Base-by-base conservation (phyloP, 2,329 filamentous ascomycete genomes). In the Nannizziopsis arthrosporioides region DNA sequence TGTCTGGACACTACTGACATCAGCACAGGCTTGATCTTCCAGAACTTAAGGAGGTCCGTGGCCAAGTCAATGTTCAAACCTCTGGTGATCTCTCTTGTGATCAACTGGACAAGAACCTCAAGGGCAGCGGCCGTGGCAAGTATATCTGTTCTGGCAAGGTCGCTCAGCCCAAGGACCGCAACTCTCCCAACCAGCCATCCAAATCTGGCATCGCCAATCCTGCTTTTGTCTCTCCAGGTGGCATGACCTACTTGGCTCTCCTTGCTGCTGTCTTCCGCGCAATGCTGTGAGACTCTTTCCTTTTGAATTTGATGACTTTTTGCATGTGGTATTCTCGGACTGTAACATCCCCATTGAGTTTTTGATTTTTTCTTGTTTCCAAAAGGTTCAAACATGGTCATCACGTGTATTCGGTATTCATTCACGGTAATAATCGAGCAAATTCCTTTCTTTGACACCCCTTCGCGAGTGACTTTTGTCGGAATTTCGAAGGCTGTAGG, bases 51-150 rank as follows among this genome's bases (percentile, higher is more conserved):
- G 74, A 81, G 54, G 84, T 89, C 57, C 74, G 76, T 61, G 85
- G 85, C 68, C 78, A 77, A 52, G 84, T 86, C 64, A 81, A 82
- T 60, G 70, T 85, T 56, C 73, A 80, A 59, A 81, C 76, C 56
- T 84, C 81, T 40, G 74, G 73, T 51, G 73, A 82, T 53, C 80
- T 85, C 50, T 59, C 65, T 49, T 78, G 84, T 73, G 64, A 77
- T 50, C 60, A 71, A 53, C 62, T 73, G 32, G 54, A 56, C 43
- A 61, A 63, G 44, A 59, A 63, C 35, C 59, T 69, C 57, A 72
- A 56, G 48, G 60, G 61, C 42, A 60, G 64, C 56, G 71, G 75
- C 62, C 66, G 68, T 52, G 74, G 73, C 52, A 63, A 58, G 19
- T 73, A 67, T 62, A 64, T 59, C 27, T 77, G 74, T 63, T 55